Percentiles rank a stretch among this genome's conserved stretches.
These are phyloP conservation scores for Aspergillus taichungensis DNA, from an alignment of 495 filamentous ascomycete genomes.

Conservation along the genomic window DNA sequence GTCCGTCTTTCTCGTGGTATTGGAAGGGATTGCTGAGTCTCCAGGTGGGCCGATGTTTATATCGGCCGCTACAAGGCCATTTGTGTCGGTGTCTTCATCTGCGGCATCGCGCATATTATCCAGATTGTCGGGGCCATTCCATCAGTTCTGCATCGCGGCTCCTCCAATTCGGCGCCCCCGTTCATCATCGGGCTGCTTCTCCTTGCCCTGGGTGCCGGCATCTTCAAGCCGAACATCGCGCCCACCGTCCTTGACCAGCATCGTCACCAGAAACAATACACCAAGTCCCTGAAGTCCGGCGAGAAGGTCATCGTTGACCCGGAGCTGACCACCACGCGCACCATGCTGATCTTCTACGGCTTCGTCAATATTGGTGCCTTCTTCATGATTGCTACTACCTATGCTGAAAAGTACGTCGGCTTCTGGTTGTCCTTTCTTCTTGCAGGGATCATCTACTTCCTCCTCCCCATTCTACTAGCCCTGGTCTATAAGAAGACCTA, in stretches of 20 bases:
- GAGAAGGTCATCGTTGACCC: slow-evolving; percentile 35
- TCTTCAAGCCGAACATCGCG: slow-evolving; percentile 34
- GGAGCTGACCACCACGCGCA: slow-evolving; percentile 21
- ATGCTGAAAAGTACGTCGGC: slow-evolving; percentile 32
- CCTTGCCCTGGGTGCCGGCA: slow-evolving; percentile 26
- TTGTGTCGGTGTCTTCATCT: slow-evolving; percentile 52
- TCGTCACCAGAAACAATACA: slow-evolving; percentile 19
- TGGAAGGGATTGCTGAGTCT: background rate
- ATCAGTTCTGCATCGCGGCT: slow-evolving; percentile 45
- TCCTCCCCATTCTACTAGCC: slow-evolving; percentile 43
- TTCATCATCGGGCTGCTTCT: slow-evolving; percentile 48
- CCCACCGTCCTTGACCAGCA: slow-evolving; percentile 30
- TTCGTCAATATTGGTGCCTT: slow-evolving; percentile 33
- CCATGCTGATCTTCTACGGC: slow-evolving; percentile 31
- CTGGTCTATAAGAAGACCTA: slow-evolving; percentile 38
- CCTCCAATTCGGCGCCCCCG: slow-evolving; percentile 38
- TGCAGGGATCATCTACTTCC: slow-evolving; percentile 40
- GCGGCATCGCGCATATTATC: slow-evolving; percentile 56
- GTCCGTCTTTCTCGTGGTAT: background rate
- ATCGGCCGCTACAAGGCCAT: slow-evolving; percentile 48
- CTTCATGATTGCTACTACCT: slow-evolving; percentile 28
- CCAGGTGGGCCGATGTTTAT: slow-evolving; percentile 42
- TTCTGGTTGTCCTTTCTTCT: slow-evolving; percentile 30
- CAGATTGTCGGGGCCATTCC: slow-evolving; percentile 54
- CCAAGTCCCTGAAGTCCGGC: slow-evolving; percentile 25